phyloP scores from a whole-genome alignment of 148 eudicot species.

The Bassia scoparia region DNA sequence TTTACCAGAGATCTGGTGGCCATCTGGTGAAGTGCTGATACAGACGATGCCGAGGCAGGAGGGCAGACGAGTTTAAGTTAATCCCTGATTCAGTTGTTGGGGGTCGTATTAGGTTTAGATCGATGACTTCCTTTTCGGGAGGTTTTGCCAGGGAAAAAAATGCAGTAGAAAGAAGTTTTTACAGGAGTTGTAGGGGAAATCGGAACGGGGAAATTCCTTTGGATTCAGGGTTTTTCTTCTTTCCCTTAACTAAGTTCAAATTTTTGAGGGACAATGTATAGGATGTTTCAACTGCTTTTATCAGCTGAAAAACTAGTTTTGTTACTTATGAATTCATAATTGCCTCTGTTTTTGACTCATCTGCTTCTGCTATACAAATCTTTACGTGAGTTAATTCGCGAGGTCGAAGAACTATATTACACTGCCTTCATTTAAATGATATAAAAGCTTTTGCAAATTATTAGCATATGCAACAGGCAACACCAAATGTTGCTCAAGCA shows the following conservation, averaged over 20 bases:
- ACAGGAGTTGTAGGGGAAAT: constrained; percentile 1
- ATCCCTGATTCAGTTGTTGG: neutral
- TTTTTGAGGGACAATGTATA: constrained; percentile 30
- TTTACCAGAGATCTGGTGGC: constrained; percentile 58
- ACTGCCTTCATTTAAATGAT: too few relatives aligned
- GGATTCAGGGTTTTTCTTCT: neutral
- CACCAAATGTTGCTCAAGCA: too few relatives aligned
- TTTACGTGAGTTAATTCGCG: neutral
- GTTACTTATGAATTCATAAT: constrained; percentile 12
- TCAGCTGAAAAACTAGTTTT: constrained; percentile 19
- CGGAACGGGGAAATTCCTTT: constrained; percentile 9
- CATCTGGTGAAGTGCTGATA: constrained; percentile 33
- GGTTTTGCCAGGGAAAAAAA: constrained; percentile 7
- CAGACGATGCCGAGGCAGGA: constrained; percentile 37
- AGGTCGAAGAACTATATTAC: neutral
- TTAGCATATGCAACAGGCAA: too few relatives aligned
- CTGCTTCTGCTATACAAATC: neutral
- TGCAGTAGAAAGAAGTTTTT: constrained; percentile 22
- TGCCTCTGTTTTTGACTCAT: constrained; percentile 12
- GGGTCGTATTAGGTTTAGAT: constrained; percentile 26
- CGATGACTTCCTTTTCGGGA: constrained; percentile 11
- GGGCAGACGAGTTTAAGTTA: constrained; percentile 51
- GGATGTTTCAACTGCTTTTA: constrained; percentile 22
- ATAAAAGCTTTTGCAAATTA: too few relatives aligned
- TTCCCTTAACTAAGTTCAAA: constrained; percentile 16